Percentiles rank a stretch among this genome's conserved stretches.
Evolutionary conservation across 805 yeast genomes (phyloP).

Genomic region (Barnettozyma pratensis): DNA sequence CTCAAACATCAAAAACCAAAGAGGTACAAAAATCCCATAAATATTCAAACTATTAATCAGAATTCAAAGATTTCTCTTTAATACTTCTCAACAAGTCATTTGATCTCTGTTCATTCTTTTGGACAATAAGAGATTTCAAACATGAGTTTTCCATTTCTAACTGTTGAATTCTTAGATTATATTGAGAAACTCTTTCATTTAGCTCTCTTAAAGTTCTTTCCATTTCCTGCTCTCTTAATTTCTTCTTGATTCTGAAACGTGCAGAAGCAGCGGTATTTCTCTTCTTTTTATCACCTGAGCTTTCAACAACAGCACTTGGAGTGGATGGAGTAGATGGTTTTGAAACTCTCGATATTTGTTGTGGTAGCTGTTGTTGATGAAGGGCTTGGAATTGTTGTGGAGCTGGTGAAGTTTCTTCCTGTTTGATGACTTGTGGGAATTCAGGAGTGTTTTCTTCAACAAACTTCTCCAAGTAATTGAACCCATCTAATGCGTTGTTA

Average conservation of each 20-base stretch:
- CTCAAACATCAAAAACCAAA: background rate
- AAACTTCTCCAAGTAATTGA: conserved; percentile 2
- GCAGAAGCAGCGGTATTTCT: conserved; percentile 66
- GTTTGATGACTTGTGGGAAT: background rate
- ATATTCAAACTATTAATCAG: background rate
- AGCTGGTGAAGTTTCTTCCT: background rate
- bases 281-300: conserved; percentile 37
- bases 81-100: conserved; percentile 33
- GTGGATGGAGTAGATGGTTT: background rate
- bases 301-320: background rate
- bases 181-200: conserved; percentile 38
- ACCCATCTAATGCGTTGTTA: background rate
- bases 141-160: conserved; percentile 60
- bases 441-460: background rate
- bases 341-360: background rate
- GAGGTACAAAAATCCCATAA: background rate
- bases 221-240: conserved; percentile 54
- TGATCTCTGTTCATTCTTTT: conserved; percentile 41
- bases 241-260: conserved; percentile 57
- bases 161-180: conserved; percentile 43
- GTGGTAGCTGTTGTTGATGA: background rate
- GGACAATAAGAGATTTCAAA: conserved; percentile 47
- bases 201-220: conserved; percentile 40
- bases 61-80: conserved; percentile 24
- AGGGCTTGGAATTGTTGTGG: background rate